Conservation (phyloP, 257 asterid species). For the Solanum chmielewskii region DNA sequence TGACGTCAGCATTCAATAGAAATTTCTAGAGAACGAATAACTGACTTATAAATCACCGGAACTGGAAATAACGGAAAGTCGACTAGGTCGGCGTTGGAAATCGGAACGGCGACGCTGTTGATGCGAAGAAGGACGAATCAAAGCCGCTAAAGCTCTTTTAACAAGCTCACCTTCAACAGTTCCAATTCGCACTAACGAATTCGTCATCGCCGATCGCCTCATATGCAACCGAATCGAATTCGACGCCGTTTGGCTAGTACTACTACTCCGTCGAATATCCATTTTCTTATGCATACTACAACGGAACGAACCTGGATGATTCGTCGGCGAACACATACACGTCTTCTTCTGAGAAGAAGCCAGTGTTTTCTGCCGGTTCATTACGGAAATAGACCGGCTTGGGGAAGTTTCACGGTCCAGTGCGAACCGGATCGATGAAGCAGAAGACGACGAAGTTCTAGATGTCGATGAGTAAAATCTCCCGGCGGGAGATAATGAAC, state of each 20-base stretch:
- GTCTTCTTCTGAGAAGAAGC: conserved; percentile 6
- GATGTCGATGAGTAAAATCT: neutral
- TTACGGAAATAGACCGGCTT: conserved; percentile 16
- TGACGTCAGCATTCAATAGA: too few relatives aligned
- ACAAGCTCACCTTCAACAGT: conserved; percentile 31
- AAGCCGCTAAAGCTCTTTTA: conserved; percentile 30
- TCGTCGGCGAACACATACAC: conserved; percentile 58
- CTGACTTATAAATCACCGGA: neutral
- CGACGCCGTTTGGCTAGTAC: neutral
- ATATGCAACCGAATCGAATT: conserved; percentile 16
- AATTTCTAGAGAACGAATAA: neutral
- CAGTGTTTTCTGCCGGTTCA: neutral
- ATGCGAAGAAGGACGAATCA: conserved; percentile 43
- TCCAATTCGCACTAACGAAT: conserved; percentile 28
- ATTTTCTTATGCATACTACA: conserved; percentile 41
- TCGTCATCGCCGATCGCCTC: conserved; percentile 35
- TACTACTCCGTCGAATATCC: neutral
- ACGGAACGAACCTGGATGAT: conserved; percentile 56
- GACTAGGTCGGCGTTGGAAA: conserved; percentile 24
- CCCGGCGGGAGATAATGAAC: neutral
- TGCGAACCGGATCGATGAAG: neutral
- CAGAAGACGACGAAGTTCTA: neutral
- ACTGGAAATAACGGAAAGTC: conserved; percentile 17
- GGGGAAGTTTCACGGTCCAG: neutral
- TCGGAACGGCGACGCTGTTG: conserved; percentile 33